phyloP scores from a whole-genome alignment of 2,329 filamentous ascomycete species.

The Epichloe sylvatica region DNA sequence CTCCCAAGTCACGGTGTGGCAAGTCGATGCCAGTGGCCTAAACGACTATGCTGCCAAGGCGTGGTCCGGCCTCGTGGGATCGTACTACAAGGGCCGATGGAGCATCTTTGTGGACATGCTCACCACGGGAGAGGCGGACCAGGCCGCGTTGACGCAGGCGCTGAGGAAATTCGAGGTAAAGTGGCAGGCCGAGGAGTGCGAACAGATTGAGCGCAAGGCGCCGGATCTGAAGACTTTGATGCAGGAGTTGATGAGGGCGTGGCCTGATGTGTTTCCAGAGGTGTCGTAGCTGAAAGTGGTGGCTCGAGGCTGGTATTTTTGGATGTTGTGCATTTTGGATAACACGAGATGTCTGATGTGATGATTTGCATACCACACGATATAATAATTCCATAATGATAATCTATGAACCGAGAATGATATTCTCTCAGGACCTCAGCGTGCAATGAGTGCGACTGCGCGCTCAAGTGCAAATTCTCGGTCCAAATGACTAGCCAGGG shows the following conservation, averaged over 20 bases:
- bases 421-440: no score
- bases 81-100: conserved; percentile 35
- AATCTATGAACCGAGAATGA: no score
- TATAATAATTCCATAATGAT: no score
- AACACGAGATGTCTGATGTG: no score
- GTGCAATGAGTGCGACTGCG: no score
- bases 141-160: background rate
- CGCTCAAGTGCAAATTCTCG: no score
- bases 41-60: conserved; percentile 35
- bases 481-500: background rate
- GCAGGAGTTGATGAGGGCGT: background rate
- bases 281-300: background rate
- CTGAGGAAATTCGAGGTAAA: conserved; percentile 1
- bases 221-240: background rate
- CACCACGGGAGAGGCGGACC: background rate
- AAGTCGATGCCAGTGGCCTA: conserved; percentile 19
- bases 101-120: conserved; percentile 29
- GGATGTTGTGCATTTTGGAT: no score
- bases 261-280: conserved; percentile 1
- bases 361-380: no score
- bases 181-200: background rate
- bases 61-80: conserved; percentile 32
- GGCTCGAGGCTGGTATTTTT: no score
- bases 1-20: conserved; percentile 37
- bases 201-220: background rate